Evolutionary conservation across 208 protist species (phyloP).

Genomic region (Blechomonas ayalai): DNA sequence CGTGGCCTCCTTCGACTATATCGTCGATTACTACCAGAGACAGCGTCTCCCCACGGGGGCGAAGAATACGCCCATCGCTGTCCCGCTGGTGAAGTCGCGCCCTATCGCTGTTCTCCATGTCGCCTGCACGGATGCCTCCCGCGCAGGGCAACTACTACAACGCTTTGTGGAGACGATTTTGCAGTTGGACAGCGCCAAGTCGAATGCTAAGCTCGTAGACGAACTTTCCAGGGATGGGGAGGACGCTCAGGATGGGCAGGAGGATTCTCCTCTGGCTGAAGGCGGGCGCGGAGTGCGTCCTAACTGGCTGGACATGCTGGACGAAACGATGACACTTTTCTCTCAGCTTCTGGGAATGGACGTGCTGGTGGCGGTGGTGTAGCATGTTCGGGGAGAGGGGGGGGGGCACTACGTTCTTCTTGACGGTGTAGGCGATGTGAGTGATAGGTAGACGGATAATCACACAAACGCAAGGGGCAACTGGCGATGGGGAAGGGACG

Average conservation of each 20-base stretch:
- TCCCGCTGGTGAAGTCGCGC: neutral
- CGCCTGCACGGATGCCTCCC: conserved; percentile 27
- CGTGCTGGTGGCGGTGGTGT: conserved; percentile 44
- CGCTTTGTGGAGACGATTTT: conserved; percentile 46
- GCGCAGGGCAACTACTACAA: conserved; percentile 41
- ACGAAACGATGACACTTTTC: conserved; percentile 35
- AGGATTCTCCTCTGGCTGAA: conserved; percentile 7
- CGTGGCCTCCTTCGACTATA: conserved; percentile 56
- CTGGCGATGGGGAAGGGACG: no score
- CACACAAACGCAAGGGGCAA: no score
- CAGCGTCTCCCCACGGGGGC: conserved; percentile 1
- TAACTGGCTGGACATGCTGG: conserved; percentile 49
- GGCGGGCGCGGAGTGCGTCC: conserved; percentile 2
- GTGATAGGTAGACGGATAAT: no score
- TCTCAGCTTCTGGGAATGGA: conserved; percentile 55
- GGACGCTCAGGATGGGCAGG: conserved; percentile 6
- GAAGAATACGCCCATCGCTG: conserved; percentile 15
- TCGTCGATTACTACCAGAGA: conserved; percentile 53
- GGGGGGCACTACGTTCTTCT: no score
- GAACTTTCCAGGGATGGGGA: conserved; percentile 9
- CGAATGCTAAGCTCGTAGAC: conserved; percentile 1
- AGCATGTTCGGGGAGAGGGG: no score
- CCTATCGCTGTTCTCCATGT: conserved; percentile 49
- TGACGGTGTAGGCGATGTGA: no score
- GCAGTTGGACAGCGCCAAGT: conserved; percentile 13